Evolutionary conservation across 2,329 filamentous ascomycete genomes (phyloP).

Genomic region (Alternaria novae-zelandiae): DNA sequence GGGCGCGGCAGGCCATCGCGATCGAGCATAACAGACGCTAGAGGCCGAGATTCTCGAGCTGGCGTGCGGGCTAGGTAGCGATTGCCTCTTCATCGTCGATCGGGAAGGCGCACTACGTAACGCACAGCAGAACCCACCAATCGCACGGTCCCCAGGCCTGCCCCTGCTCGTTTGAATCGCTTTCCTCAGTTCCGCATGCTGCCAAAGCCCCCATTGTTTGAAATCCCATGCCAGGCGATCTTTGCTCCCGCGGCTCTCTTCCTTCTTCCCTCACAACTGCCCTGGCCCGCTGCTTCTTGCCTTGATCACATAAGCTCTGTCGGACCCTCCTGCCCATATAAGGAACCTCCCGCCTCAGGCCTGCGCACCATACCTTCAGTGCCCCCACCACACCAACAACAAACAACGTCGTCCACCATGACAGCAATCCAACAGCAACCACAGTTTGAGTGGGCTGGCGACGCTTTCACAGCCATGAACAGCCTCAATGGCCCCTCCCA

Average conservation of each 20-base stretch:
- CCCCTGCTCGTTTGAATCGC: conserved; percentile 7
- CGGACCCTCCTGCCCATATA: neutral
- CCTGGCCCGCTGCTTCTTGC: neutral
- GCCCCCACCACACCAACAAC: neutral
- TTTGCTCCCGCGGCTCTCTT: conserved; percentile 1
- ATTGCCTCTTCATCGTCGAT: conserved; percentile 12
- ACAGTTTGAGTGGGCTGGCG: conserved; percentile 36
- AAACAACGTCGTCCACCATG: conserved; percentile 11
- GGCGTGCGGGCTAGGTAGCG: neutral
- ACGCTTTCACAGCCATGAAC: conserved; percentile 36
- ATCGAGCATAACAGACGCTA: neutral
- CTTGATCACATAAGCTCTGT: neutral
- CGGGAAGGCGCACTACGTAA: conserved; percentile 8
- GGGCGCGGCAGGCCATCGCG: neutral
- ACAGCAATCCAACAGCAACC: conserved; percentile 28
- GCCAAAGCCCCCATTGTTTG: conserved; percentile 10
- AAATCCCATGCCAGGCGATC: conserved; percentile 11
- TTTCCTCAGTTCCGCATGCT: conserved; percentile 15
- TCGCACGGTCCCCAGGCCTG: neutral
- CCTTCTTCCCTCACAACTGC: neutral
- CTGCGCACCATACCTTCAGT: neutral
- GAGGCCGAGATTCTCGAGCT: neutral
- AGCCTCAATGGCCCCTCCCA: conserved; percentile 14
- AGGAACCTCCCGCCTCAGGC: neutral
- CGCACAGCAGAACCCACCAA: conserved; percentile 1